Evolutionary conservation across 805 yeast species (phyloP).

Genomic region (Barnettozyma botsteinii): DNA sequence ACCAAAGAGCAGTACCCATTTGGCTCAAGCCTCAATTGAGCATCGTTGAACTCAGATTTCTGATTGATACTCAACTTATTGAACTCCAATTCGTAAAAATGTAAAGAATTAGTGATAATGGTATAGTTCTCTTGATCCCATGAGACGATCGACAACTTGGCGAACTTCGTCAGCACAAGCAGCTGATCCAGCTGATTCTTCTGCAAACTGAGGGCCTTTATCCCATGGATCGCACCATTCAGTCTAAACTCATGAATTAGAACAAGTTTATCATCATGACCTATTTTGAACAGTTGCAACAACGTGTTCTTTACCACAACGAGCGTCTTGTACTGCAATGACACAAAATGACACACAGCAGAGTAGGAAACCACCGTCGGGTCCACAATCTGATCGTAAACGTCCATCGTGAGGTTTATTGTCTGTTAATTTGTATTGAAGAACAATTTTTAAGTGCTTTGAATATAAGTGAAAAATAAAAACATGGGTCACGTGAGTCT

Average conservation of each 20-base stretch:
- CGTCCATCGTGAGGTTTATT: slow-evolving; percentile 49
- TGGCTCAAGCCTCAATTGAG: slow-evolving; percentile 45
- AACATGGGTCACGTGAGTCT: no score
- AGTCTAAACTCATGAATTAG: slow-evolving; percentile 62
- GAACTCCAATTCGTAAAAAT: slow-evolving; percentile 74
- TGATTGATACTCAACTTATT: slow-evolving; percentile 42
- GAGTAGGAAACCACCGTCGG: slow-evolving; percentile 70
- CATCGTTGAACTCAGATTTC: slow-evolving; percentile 20
- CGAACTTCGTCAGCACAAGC: slow-evolving; percentile 60
- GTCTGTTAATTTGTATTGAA: no score
- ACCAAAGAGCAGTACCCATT: slow-evolving; percentile 48
- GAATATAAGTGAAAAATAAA: no score
- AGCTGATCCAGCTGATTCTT: slow-evolving; percentile 47
- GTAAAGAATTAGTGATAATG: slow-evolving; percentile 72
- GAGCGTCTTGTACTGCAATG: slow-evolving; percentile 39
- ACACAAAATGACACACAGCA: slow-evolving; percentile 45
- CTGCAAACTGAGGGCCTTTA: slow-evolving; percentile 42
- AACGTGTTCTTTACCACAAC: slow-evolving; percentile 66
- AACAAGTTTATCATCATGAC: slow-evolving; percentile 22
- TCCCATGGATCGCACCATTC: slow-evolving; percentile 61
- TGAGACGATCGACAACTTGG: slow-evolving; percentile 69
- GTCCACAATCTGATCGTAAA: slow-evolving; percentile 68
- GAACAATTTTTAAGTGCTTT: no score
- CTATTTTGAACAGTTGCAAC: slow-evolving; percentile 32
- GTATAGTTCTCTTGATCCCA: slow-evolving; percentile 56